phyloP scores from a whole-genome alignment of 1,284 basidiomycete species.

The Cerrena zonata region DNA sequence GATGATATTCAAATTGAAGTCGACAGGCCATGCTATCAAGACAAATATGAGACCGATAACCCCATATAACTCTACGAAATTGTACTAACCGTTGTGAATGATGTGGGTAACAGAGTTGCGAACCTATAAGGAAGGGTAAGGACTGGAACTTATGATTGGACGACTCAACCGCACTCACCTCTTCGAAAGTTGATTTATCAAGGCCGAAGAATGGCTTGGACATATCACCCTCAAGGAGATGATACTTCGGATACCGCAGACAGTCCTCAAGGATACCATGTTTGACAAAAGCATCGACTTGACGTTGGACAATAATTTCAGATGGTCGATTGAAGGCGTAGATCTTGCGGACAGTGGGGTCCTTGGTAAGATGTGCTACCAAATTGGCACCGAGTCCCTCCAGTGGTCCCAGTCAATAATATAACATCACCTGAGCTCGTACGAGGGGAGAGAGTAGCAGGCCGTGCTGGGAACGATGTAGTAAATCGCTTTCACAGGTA shows the following conservation, averaged over 20 bases:
- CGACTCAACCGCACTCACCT: neutral
- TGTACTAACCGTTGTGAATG: slow-evolving; percentile 13
- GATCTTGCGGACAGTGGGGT: slow-evolving; percentile 32
- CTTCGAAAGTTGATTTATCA: neutral
- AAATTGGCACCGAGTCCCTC: slow-evolving; percentile 6
- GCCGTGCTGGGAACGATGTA: slow-evolving; percentile 18
- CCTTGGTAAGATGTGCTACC: slow-evolving; percentile 31
- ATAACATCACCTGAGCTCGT: slow-evolving; percentile 1
- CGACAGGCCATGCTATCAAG: slow-evolving; percentile 25
- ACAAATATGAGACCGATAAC: neutral
- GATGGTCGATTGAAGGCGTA: slow-evolving; percentile 10
- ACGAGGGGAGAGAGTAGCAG: neutral
- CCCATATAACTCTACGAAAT: neutral
- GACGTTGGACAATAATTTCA: neutral
- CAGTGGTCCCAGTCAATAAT: slow-evolving; percentile 2
- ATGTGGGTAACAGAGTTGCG: slow-evolving; percentile 10
- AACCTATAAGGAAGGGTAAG: slow-evolving; percentile 4
- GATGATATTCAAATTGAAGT: slow-evolving; percentile 22
- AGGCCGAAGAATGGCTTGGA: slow-evolving; percentile 9
- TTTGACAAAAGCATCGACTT: slow-evolving; percentile 5
- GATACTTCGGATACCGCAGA: slow-evolving; percentile 5
- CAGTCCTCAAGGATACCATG: slow-evolving; percentile 5
- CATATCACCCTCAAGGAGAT: slow-evolving; percentile 8
- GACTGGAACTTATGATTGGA: neutral
- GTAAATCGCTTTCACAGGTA: slow-evolving; percentile 19